Conservation (phyloP, 2,329 filamentous ascomycete species). For the Furcasterigmium furcatum region DNA sequence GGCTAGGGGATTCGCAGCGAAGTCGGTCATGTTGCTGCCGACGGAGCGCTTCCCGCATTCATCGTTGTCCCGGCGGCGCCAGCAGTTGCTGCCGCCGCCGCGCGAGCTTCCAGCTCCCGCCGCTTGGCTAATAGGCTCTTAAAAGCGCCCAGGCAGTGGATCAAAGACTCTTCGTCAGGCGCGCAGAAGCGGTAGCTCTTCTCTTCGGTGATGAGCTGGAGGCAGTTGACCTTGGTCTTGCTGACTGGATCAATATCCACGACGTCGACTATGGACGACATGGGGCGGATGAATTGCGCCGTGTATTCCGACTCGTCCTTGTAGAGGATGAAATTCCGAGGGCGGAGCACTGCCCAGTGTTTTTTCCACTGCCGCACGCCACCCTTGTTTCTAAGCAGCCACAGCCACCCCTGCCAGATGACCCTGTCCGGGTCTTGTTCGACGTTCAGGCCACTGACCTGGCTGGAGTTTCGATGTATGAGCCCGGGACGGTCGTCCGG, state of each 20-base stretch:
- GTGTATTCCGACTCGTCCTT: constrained; percentile 91
- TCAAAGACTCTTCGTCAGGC: constrained; percentile 74
- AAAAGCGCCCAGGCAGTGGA: constrained; percentile 83
- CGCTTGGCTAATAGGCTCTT: constrained; percentile 80
- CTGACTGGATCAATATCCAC: constrained; percentile 90
- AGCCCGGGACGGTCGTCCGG: constrained; percentile 25
- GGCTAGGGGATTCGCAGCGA: too few species aligned
- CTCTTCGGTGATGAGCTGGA: constrained; percentile 93
- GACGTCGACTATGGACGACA: constrained; percentile 78
- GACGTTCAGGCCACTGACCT: constrained; percentile 53
- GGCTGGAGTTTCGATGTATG: constrained; percentile 54
- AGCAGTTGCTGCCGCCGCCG: constrained; percentile 31
- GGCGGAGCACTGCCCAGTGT: constrained; percentile 86
- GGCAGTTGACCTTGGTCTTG: constrained; percentile 78
- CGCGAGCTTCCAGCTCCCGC: constrained; percentile 56
- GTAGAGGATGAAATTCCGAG: constrained; percentile 83
- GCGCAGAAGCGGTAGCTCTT: constrained; percentile 78
- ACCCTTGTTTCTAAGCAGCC: constrained; percentile 76
- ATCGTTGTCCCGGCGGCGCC: neutral
- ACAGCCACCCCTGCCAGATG: constrained; percentile 90
- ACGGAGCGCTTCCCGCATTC: too few species aligned
- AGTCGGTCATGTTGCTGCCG: too few species aligned
- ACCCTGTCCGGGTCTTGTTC: constrained; percentile 78
- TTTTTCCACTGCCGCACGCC: constrained; percentile 93
- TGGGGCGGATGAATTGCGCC: constrained; percentile 75